Percentiles rank a stretch among this genome's conserved stretches.
Evolutionary conservation across 345 rosid species (phyloP).

Genomic region (Psidium guajava): DNA sequence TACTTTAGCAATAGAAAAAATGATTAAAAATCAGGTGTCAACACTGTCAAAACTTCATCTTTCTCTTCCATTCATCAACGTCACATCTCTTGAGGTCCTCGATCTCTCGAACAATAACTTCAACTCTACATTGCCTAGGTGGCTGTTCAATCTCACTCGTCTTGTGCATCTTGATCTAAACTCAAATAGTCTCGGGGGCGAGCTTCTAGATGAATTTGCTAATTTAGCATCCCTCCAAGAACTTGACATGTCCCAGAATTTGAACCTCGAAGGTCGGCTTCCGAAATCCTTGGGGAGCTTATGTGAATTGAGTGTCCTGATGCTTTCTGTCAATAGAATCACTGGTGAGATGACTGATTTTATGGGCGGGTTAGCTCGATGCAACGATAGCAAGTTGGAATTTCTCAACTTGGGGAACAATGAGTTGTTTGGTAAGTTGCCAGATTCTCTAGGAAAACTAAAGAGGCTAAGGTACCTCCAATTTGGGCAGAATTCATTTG

Average conservation of each 20-base stretch:
- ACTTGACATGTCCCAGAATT: neutral
- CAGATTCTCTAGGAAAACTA: neutral
- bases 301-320: neutral
- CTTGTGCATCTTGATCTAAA: neutral
- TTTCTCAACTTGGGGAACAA: neutral
- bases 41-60: neutral
- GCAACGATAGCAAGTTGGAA: neutral
- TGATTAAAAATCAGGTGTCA: no score
- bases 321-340: neutral
- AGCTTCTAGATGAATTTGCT: neutral
- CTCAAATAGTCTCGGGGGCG: neutral
- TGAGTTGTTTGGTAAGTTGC: neutral
- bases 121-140: neutral
- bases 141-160: neutral
- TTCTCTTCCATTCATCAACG: conserved; percentile 6
- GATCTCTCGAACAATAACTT: conserved; percentile 20
- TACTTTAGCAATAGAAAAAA: no score
- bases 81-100: neutral
- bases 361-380: neutral
- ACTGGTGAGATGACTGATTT: neutral
- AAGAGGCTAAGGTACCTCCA: neutral
- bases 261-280: neutral
- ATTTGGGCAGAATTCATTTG: neutral
- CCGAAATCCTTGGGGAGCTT: neutral
- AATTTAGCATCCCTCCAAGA: neutral